Conservation (phyloP, 108 stramenopile species). For the Cyclotella atomus region DNA sequence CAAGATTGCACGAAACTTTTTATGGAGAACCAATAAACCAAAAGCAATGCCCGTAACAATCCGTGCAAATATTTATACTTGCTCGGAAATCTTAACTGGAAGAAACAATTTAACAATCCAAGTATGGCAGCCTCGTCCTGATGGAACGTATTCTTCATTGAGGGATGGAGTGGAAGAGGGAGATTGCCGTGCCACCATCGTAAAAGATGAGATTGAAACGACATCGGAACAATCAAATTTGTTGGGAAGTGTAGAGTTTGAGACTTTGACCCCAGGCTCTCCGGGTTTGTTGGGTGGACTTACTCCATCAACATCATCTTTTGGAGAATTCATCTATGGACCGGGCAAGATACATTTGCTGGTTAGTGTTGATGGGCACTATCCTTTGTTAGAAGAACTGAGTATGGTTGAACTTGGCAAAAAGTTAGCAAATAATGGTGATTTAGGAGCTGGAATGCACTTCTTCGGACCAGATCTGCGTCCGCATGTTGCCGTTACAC, state of each 20-base stretch:
- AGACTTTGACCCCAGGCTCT: constrained; percentile 66
- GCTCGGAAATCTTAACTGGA: neutral
- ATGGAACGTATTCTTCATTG: constrained; percentile 65
- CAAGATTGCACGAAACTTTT: constrained; percentile 52
- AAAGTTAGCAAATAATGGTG: constrained; percentile 12
- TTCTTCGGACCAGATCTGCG: constrained; percentile 7
- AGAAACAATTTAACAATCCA: constrained; percentile 37
- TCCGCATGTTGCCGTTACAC: constrained; percentile 11
- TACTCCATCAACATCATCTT: constrained; percentile 44
- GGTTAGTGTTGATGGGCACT: constrained; percentile 32
- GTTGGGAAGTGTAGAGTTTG: constrained; percentile 27
- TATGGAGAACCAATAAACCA: constrained; percentile 27
- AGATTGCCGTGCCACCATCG: constrained; percentile 60
- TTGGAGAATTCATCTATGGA: constrained; percentile 55
- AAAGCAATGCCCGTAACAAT: constrained; percentile 28
- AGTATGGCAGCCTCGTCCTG: constrained; percentile 72
- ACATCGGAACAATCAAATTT: neutral
- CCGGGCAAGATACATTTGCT: constrained; percentile 56
- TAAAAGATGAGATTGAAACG: neutral
- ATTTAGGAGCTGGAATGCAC: constrained; percentile 19
- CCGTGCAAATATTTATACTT: constrained; percentile 30
- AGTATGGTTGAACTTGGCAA: constrained; percentile 36
- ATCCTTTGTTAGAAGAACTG: constrained; percentile 48
- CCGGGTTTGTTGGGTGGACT: constrained; percentile 58
- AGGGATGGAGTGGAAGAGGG: constrained; percentile 40